These are phyloP conservation scores for Russula sp. DNA, from an alignment of 768 basidiomycete species.

Conservation along the genomic window DNA sequence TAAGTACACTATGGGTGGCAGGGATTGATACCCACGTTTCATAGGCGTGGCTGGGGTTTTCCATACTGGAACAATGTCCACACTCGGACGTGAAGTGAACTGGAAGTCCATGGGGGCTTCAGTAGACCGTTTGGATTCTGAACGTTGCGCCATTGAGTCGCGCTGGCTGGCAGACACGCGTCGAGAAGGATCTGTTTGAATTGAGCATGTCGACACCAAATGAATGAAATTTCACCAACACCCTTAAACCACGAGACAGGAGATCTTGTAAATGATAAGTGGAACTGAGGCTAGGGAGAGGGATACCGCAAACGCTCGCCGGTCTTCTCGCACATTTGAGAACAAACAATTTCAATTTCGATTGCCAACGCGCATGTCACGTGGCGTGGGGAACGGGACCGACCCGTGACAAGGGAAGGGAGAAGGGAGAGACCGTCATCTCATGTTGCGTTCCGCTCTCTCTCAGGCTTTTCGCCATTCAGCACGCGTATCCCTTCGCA, in stretches of 20 bases:
- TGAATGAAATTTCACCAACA: background rate
- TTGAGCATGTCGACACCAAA: conserved; percentile 1
- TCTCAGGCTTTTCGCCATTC: conserved; percentile 6
- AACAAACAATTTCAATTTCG: too few species aligned
- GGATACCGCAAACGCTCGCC: background rate
- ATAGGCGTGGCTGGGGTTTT: conserved; percentile 50
- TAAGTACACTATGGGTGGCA: conserved; percentile 7
- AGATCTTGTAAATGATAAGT: background rate
- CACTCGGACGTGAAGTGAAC: conserved; percentile 63
- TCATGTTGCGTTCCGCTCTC: conserved; percentile 31
- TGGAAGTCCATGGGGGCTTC: conserved; percentile 91
- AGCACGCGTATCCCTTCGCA: conserved; percentile 1
- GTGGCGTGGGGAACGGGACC: background rate
- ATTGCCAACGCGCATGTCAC: conserved; percentile 19
- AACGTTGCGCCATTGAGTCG: conserved; percentile 11
- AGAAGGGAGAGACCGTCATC: too few species aligned
- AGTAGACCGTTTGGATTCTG: conserved; percentile 45
- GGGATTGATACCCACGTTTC: conserved; percentile 51
- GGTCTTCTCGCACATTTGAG: background rate
- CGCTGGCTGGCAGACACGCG: conserved; percentile 16
- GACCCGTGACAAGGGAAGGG: too few species aligned
- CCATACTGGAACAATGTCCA: conserved; percentile 53
- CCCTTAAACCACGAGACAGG: background rate
- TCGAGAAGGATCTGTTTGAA: background rate
- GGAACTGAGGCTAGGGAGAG: background rate